Evolutionary conservation across 2,329 filamentous ascomycete species (phyloP).

Genomic region (Seiridium unicorne): DNA sequence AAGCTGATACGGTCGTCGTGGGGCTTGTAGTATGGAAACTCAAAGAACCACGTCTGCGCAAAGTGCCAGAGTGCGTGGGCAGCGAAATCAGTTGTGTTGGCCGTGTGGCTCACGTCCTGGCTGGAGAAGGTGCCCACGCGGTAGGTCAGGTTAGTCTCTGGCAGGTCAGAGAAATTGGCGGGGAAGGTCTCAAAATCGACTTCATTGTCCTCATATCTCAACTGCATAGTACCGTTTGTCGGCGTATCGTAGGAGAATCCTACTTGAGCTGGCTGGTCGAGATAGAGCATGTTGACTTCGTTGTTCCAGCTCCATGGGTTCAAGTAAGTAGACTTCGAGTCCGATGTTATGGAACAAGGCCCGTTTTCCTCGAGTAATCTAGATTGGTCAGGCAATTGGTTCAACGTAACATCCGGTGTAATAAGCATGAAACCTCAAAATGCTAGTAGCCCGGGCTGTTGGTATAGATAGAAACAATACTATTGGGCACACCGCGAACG

Average conservation of each 20-base stretch:
- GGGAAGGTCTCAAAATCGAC: slow-evolving; percentile 9
- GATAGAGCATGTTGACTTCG: slow-evolving; percentile 52
- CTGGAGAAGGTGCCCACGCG: slow-evolving; percentile 55
- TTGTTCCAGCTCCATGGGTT: slow-evolving; percentile 62
- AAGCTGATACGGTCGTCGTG: slow-evolving; percentile 54
- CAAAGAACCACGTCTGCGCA: slow-evolving; percentile 53
- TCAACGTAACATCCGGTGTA: too few relatives aligned
- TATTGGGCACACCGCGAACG: neutral
- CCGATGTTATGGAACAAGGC: slow-evolving; percentile 39
- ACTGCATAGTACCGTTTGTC: slow-evolving; percentile 53
- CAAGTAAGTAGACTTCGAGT: slow-evolving; percentile 44
- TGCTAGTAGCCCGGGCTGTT: too few relatives aligned
- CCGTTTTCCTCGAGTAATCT: slow-evolving; percentile 49
- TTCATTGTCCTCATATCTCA: slow-evolving; percentile 25
- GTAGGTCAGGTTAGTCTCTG: slow-evolving; percentile 34
- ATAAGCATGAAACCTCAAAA: too few relatives aligned
- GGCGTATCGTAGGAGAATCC: slow-evolving; percentile 59
- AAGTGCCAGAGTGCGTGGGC: slow-evolving; percentile 61
- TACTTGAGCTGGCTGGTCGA: slow-evolving; percentile 58
- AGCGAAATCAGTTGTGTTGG: slow-evolving; percentile 47
- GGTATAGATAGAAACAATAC: too few relatives aligned
- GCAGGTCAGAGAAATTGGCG: slow-evolving; percentile 35
- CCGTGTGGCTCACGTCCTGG: slow-evolving; percentile 40
- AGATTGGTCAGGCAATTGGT: neutral
- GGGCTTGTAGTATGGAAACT: slow-evolving; percentile 54